Percentiles rank a stretch among this genome's conserved stretches.
phyloP scores from a whole-genome alignment of 2,329 filamentous ascomycete species.

The Pseudocercospora musae region DNA sequence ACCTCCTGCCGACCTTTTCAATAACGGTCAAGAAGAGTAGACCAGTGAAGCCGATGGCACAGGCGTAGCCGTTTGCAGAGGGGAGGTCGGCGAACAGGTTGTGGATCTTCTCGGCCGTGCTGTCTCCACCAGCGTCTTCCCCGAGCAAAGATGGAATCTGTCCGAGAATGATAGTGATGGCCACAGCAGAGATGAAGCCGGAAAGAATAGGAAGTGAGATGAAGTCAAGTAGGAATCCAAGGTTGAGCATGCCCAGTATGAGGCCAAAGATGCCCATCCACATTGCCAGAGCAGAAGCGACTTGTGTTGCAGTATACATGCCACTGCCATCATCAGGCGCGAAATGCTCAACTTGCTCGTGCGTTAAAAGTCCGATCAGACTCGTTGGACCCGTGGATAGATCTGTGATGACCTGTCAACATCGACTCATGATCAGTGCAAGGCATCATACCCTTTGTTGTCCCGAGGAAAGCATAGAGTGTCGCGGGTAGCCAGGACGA shows the following conservation, averaged over 20 bases:
- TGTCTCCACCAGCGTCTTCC: constrained; percentile 49
- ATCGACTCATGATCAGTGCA: background rate
- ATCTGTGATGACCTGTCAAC: constrained; percentile 40
- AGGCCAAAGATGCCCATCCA: constrained; percentile 62
- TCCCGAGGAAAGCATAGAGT: constrained; percentile 59
- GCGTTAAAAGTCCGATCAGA: constrained; percentile 61
- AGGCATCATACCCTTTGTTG: constrained; percentile 53
- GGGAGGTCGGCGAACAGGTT: constrained; percentile 57
- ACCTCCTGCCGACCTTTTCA: constrained; percentile 57
- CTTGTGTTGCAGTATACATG: constrained; percentile 51
- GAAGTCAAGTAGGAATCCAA: constrained; percentile 52
- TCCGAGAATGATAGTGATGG: constrained; percentile 63
- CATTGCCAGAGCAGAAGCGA: constrained; percentile 61
- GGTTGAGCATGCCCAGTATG: constrained; percentile 57
- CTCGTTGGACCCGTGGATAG: constrained; percentile 63
- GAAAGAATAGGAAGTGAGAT: constrained; percentile 62
- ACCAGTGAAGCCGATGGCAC: constrained; percentile 57
- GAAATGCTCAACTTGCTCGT: constrained; percentile 54
- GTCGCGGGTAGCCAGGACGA: constrained; percentile 58
- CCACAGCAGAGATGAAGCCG: constrained; percentile 65
- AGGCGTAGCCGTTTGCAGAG: constrained; percentile 56
- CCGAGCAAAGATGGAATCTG: constrained; percentile 62
- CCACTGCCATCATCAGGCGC: constrained; percentile 44
- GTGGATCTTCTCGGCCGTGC: constrained; percentile 57
- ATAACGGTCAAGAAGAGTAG: constrained; percentile 56